Conservation (phyloP, 139 green algal species). For the Astrephomene gubernaculifera region DNA sequence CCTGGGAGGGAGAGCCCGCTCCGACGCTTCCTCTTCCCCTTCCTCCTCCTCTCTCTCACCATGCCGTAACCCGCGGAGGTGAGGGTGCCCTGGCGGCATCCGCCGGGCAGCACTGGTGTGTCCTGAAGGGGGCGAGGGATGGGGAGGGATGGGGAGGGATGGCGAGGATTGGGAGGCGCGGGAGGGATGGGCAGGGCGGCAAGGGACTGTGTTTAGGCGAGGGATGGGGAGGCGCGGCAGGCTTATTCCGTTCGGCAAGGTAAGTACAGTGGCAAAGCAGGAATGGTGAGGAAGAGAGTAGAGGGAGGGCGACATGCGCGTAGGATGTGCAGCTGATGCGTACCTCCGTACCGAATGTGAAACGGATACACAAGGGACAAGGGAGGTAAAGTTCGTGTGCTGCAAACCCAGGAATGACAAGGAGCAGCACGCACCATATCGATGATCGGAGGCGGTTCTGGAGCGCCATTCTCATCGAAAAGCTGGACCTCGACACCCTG, state of each 20-base stretch:
- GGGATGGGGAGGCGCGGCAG: too few relatives aligned
- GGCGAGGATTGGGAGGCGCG: neutral
- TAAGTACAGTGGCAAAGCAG: too few relatives aligned
- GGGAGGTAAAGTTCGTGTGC: too few relatives aligned
- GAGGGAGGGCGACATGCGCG: too few relatives aligned
- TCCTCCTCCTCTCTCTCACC: neutral
- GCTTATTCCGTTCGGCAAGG: too few relatives aligned
- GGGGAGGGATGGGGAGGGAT: neutral
- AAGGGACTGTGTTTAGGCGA: too few relatives aligned
- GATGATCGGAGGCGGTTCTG: neutral
- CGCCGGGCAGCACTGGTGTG: slow-evolving; percentile 53
- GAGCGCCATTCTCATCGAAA: slow-evolving; percentile 8
- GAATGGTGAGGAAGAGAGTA: too few relatives aligned
- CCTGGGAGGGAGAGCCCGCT: neutral
- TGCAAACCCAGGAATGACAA: neutral
- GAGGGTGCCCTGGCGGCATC: slow-evolving; percentile 75
- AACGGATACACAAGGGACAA: too few relatives aligned
- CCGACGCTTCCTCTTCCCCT: neutral
- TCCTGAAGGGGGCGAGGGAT: slow-evolving; percentile 23
- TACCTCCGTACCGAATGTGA: too few relatives aligned
- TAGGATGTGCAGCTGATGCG: too few relatives aligned
- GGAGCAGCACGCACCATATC: slow-evolving; percentile 3
- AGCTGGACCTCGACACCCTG: slow-evolving; percentile 30
- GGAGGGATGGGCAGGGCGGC: too few relatives aligned
- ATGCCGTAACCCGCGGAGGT: slow-evolving; percentile 66